These are phyloP conservation scores for Aschersonia sp. DNA, from an alignment of 2,329 filamentous ascomycete species.

Conservation along the genomic window DNA sequence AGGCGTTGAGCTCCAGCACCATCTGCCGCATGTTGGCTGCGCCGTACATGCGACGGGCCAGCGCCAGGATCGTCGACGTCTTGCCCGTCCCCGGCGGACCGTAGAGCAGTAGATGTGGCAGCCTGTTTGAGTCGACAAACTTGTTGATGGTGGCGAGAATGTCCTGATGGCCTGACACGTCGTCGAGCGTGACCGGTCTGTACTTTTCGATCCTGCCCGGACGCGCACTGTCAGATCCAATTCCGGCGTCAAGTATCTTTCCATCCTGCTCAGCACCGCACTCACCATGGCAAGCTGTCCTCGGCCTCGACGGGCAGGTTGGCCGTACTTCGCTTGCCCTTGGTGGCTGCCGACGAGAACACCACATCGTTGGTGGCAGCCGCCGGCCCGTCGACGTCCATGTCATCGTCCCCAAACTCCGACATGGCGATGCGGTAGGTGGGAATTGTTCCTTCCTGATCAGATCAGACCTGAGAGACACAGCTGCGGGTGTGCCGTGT, in stretches of 20 bases:
- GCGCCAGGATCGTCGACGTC: slow-evolving; percentile 88
- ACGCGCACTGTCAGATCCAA: neutral
- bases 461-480: no score
- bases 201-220: slow-evolving; percentile 82
- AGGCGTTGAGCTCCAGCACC: slow-evolving; percentile 95
- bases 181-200: slow-evolving; percentile 71
- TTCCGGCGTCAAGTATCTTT: neutral
- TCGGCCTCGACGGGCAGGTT: slow-evolving; percentile 90
- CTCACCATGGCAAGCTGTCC: slow-evolving; percentile 83
- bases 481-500: no score
- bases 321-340: slow-evolving; percentile 84
- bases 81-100: slow-evolving; percentile 95
- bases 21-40: slow-evolving; percentile 89
- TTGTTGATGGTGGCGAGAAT: slow-evolving; percentile 97
- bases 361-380: slow-evolving; percentile 28
- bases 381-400: slow-evolving; percentile 41
- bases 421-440: slow-evolving; percentile 28
- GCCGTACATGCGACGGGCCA: slow-evolving; percentile 88
- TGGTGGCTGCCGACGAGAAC: slow-evolving; percentile 66
- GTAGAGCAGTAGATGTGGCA: slow-evolving; percentile 93
- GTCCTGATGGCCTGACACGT: slow-evolving; percentile 94
- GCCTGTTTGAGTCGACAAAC: slow-evolving; percentile 84
- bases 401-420: slow-evolving; percentile 40
- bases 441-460: neutral
- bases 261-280: neutral